Evolutionary conservation across 495 filamentous ascomycete genomes (phyloP).

Genomic region (Penicillium desertorum): DNA sequence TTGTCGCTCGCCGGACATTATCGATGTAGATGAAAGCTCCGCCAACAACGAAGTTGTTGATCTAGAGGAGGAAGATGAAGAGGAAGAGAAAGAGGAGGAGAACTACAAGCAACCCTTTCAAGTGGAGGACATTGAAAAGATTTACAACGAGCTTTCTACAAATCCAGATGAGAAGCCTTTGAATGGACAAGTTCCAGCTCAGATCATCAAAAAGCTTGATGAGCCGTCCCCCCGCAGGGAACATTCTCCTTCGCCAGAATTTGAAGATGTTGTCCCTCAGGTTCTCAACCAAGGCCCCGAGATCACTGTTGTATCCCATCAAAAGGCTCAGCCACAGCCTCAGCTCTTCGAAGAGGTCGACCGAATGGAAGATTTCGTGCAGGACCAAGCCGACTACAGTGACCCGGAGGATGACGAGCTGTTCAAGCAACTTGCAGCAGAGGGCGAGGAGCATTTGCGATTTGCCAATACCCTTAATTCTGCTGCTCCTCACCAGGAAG

Average conservation of each 20-base stretch:
- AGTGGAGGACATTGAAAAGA: conserved; percentile 1
- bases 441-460: conserved; percentile 87
- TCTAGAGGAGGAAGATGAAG: conserved; percentile 39
- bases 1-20: conserved; percentile 43
- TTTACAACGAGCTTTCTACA: conserved; percentile 1
- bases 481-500: conserved; percentile 55
- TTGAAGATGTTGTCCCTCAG: conserved; percentile 48
- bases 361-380: conserved; percentile 28
- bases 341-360: conserved; percentile 25
- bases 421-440: conserved; percentile 76
- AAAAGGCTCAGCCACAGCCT: conserved; percentile 6
- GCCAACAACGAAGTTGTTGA: conserved; percentile 42
- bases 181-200: background rate
- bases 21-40: conserved; percentile 44
- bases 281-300: conserved; percentile 5
- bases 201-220: background rate
- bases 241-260: conserved; percentile 51
- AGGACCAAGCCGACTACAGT: conserved; percentile 57
- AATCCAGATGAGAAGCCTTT: conserved; percentile 5
- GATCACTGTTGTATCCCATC: conserved; percentile 26
- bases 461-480: conserved; percentile 86
- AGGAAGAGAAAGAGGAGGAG: conserved; percentile 16
- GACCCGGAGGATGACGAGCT: conserved; percentile 93
- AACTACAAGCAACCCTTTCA: background rate
- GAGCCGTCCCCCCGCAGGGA: conserved; percentile 7